A percentile compares a stretch with the other conserved stretches of the same genome.
Conservation (phyloP, 2,329 filamentous ascomycete species). For the Aspergillus fructus region DNA sequence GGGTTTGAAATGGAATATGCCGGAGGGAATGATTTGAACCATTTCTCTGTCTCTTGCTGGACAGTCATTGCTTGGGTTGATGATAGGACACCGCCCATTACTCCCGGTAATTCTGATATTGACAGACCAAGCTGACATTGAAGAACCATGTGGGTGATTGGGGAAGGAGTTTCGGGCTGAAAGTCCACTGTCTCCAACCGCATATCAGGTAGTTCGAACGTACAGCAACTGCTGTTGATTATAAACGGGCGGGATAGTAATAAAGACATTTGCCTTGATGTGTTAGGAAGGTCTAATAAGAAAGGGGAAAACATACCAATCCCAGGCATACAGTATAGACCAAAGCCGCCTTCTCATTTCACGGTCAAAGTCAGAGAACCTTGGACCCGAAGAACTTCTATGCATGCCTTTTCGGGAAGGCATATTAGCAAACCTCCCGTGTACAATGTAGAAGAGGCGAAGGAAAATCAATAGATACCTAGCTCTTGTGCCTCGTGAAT, state of each 20-base stretch:
- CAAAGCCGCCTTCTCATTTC: constrained; percentile 50
- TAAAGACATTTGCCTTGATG: constrained; percentile 41
- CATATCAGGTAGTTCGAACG: constrained; percentile 43
- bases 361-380: constrained; percentile 46
- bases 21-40: constrained; percentile 46
- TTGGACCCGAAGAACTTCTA: constrained; percentile 35
- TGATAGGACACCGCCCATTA: constrained; percentile 13
- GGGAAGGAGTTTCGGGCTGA: constrained; percentile 41
- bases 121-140: constrained; percentile 39
- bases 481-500: constrained; percentile 52
- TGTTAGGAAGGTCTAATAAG: neutral
- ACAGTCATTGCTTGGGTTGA: constrained; percentile 29
- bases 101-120: constrained; percentile 23
- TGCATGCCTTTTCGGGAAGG: constrained; percentile 28
- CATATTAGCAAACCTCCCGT: neutral
- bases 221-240: constrained; percentile 42
- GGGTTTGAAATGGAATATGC: constrained; percentile 42
- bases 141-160: constrained; percentile 45
- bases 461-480: constrained; percentile 30
- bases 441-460: neutral
- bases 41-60: constrained; percentile 39
- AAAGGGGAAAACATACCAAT: constrained; percentile 39
- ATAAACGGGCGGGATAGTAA: constrained; percentile 47
- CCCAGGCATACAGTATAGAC: constrained; percentile 50
- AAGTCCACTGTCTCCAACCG: constrained; percentile 32